Conservation (phyloP, 306 rosid genomes). For the Hippophae rhamnoides region DNA sequence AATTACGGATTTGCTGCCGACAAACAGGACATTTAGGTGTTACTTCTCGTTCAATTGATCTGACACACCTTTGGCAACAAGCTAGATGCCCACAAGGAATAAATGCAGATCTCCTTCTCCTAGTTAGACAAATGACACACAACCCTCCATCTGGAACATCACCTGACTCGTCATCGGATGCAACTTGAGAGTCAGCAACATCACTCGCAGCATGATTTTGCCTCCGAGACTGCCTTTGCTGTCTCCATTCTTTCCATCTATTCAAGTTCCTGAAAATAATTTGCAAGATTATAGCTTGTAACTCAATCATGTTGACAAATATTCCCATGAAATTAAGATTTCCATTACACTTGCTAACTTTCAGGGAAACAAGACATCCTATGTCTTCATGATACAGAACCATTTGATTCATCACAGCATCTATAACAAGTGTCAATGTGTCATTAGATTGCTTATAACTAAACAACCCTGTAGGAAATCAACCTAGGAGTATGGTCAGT, state of each 20-base stretch:
- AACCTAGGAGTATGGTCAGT: too few relatives aligned
- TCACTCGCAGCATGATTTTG: constrained; percentile 24
- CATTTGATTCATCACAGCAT: too few relatives aligned
- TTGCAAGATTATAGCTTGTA: too few relatives aligned
- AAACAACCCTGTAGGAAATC: too few relatives aligned
- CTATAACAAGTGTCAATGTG: too few relatives aligned
- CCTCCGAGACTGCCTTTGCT: constrained; percentile 39
- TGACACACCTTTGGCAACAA: constrained; percentile 68
- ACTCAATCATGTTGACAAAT: too few relatives aligned
- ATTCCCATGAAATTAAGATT: too few relatives aligned
- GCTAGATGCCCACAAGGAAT: constrained; percentile 87
- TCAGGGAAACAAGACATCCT: too few relatives aligned
- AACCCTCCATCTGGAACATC: constrained; percentile 67
- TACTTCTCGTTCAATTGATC: constrained; percentile 50
- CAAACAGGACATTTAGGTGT: constrained; percentile 88
- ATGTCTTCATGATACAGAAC: too few relatives aligned
- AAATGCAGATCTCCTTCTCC: constrained; percentile 83
- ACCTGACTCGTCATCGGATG: constrained; percentile 43
- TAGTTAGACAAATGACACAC: constrained; percentile 72
- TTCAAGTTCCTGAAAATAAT: constrained; percentile 60
- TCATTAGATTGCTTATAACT: too few relatives aligned
- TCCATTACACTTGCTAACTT: too few relatives aligned
- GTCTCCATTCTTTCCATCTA: constrained; percentile 69
- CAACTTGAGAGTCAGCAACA: constrained; percentile 22
- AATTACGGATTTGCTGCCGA: constrained; percentile 61